Evolutionary conservation across 495 filamentous ascomycete genomes (phyloP).

Genomic region (Penicillium daleae): DNA sequence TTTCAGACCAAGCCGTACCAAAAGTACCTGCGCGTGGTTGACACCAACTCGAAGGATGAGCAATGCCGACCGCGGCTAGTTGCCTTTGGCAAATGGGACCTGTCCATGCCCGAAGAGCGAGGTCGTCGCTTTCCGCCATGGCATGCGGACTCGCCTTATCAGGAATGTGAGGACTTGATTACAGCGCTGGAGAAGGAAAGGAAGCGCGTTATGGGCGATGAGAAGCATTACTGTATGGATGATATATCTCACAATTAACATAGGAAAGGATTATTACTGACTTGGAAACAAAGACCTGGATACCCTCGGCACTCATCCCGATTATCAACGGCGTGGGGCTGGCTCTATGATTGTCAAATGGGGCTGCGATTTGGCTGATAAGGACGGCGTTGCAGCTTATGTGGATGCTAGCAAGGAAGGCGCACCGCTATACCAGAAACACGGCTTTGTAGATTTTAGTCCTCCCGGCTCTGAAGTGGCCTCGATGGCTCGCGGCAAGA

Average conservation of each 20-base stretch:
- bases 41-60: conserved; percentile 17
- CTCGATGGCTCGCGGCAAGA: too few relatives aligned
- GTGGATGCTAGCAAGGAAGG: conserved; percentile 39
- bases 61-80: conserved; percentile 24
- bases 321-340: conserved; percentile 52
- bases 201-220: conserved; percentile 30
- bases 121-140: conserved; percentile 33
- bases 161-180: conserved; percentile 25
- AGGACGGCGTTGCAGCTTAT: conserved; percentile 33
- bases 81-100: conserved; percentile 37
- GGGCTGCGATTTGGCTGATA: conserved; percentile 51
- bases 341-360: conserved; percentile 53
- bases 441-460: conserved; percentile 39
- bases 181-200: conserved; percentile 20
- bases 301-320: conserved; percentile 53
- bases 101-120: conserved; percentile 27
- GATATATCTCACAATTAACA: not conserved
- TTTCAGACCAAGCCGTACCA: conserved; percentile 28
- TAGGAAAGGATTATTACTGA: conserved; percentile 23
- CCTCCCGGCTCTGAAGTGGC: conserved; percentile 15
- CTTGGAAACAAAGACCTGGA: conserved; percentile 45
- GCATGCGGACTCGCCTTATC: conserved; percentile 25
- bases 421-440: conserved; percentile 31
- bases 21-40: conserved; percentile 34
- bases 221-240: conserved; percentile 32